These are phyloP conservation scores for Dictyostelium firmibasis DNA, from an alignment of 78 protist species.

Conservation along the genomic window DNA sequence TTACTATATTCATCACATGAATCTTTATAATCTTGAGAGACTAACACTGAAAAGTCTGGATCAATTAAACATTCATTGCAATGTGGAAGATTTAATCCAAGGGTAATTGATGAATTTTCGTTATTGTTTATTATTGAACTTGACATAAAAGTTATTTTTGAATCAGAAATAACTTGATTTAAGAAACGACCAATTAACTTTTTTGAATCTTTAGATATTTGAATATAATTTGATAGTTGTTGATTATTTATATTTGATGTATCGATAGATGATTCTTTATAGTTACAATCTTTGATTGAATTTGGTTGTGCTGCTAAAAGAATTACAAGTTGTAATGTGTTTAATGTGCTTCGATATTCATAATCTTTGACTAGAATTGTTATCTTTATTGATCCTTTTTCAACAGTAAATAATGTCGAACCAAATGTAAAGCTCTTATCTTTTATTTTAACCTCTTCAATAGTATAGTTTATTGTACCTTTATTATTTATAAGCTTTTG, in stretches of 20 bases:
- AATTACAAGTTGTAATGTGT: too few species aligned
- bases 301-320: neutral
- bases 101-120: neutral
- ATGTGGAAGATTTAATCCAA: constrained; percentile 13
- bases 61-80: neutral
- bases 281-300: neutral
- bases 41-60: constrained; percentile 8
- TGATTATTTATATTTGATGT: neutral
- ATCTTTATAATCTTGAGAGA: neutral
- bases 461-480: neutral
- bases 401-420: too few species aligned
- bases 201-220: neutral
- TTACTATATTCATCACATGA: neutral
- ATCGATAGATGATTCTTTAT: neutral
- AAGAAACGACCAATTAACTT: constrained; percentile 9
- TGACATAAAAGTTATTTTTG: neutral
- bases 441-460: neutral
- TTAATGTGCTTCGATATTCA: too few species aligned
- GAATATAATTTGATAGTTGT: too few species aligned
- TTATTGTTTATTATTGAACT: neutral
- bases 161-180: neutral
- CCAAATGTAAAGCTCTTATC: neutral
- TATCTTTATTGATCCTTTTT: neutral
- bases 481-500: neutral
- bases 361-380: neutral